phyloP scores from a whole-genome alignment of 2,329 filamentous ascomycete genomes.

The Tothia fuscella region DNA sequence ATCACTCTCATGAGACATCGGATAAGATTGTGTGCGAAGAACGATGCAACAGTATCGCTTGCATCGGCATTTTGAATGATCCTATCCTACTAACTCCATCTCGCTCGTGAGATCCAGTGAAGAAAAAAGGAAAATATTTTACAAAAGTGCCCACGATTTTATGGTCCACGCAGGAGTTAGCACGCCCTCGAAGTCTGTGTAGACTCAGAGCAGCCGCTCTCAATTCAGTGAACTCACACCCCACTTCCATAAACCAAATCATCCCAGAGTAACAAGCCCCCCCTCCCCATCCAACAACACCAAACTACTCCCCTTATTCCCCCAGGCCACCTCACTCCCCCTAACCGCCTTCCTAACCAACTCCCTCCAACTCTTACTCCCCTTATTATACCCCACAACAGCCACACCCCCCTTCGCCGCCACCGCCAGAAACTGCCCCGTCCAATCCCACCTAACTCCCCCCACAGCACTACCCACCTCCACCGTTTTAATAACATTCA shows the following conservation, averaged over 20 bases:
- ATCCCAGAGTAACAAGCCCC: background rate
- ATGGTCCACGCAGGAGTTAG: too few species aligned
- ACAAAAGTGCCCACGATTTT: too few species aligned
- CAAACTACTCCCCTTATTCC: conserved; percentile 20
- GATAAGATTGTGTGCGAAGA: too few species aligned
- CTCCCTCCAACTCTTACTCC: conserved; percentile 79
- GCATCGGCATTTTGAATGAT: too few species aligned
- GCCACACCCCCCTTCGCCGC: conserved; percentile 69
- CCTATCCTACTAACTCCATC: too few species aligned
- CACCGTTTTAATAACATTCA: conserved; percentile 58
- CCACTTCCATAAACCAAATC: background rate
- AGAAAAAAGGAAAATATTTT: too few species aligned
- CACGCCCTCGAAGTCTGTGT: too few species aligned
- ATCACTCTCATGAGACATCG: too few species aligned
- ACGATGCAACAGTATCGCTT: too few species aligned
- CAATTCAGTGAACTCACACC: too few species aligned
- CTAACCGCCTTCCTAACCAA: conserved; percentile 64
- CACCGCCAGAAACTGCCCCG: conserved; percentile 80
- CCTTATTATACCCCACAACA: conserved; percentile 83
- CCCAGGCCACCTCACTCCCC: conserved; percentile 67
- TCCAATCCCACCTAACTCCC: conserved; percentile 82
- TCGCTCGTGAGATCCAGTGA: too few species aligned
- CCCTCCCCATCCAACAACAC: conserved; percentile 2
- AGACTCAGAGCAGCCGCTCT: too few species aligned
- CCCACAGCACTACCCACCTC: conserved; percentile 71